Base-by-base conservation (phyloP, 2,329 filamentous ascomycete species). In the Microsporum audouinii region DNA sequence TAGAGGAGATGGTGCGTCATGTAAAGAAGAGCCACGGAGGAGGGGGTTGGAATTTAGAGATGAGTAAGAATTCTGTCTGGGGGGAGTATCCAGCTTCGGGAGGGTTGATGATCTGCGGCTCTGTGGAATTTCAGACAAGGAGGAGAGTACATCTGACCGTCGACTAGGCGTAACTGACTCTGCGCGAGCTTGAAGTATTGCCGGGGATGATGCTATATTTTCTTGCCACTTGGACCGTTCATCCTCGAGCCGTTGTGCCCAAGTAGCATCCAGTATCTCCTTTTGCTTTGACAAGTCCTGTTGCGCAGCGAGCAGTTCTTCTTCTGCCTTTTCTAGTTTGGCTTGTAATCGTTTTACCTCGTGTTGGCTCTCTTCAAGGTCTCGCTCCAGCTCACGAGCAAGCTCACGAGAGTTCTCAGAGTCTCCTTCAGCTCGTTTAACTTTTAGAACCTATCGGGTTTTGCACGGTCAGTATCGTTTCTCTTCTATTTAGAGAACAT, bases 381-480 rank as follows among this genome's bases (percentile, higher is more conserved):
- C 76, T 53, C 85, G 82, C 31, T 77, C 69, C 31, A 76, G 63
- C n/a, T 77, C 75, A 7, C 71, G 71, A 60, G 75, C 70, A 3
- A 66, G 64, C 59, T 74, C 75, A 63, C 72, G 75, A 80, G 85
- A 67, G 79, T 83, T 64, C 68, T 96, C 90, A 4, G 96, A 75
- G 66, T 97, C 91, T 66, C 95, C 89, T 71, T 96, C 91, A 27
- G 88, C 78, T 60, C 81, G 83, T 67, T 89, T 84, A 8, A 78
- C 77, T 71, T 84, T 88, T 14, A 80, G 75, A 60, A 88, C 88
- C 82, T 90, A 62, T 59, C 27, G 47, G 1, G 14, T 43, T 55
- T n/a, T 17, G 12, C n/a, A 34, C 5, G 17, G 23, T 60, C 43
- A 58, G 36, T 41, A 58, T 58, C n/a, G 1, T n/a, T 29, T 10